Percentiles rank a stretch among this genome's conserved stretches.
Conservation (phyloP, 176 grass and related monocot genomes). For the Cenchrus fungigraminus region DNA sequence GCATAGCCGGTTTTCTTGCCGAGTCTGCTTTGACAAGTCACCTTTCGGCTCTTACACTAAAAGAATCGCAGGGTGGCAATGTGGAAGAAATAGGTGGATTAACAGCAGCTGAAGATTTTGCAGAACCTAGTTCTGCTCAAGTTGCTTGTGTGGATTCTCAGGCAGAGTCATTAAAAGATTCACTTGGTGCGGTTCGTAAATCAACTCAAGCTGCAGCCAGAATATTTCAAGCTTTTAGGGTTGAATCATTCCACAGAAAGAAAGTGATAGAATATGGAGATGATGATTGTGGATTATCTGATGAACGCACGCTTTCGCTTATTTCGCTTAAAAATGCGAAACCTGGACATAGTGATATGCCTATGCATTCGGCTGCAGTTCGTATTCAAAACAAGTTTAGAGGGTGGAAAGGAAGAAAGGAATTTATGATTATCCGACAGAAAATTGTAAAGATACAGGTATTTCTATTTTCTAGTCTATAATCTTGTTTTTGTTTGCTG, state of each 20-base stretch:
- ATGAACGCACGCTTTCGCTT: conserved; percentile 81
- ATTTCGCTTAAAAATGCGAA: conserved; percentile 74
- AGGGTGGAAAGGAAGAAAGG: conserved; percentile 98
- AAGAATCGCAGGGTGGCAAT: conserved; percentile 66
- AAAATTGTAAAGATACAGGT: conserved; percentile 99
- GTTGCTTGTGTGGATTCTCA: conserved; percentile 57
- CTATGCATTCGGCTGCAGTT: conserved; percentile 75
- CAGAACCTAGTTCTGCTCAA: conserved; percentile 47
- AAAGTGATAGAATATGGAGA: conserved; percentile 82
- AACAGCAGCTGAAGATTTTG: conserved; percentile 39
- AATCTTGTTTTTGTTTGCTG: not conserved
- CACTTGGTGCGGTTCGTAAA: conserved; percentile 90
- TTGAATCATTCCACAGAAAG: conserved; percentile 97
- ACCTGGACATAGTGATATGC: conserved; percentile 65
- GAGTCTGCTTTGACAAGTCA: conserved; percentile 96
- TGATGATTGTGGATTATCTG: conserved; percentile 78
- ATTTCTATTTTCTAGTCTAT: conserved; percentile 23
- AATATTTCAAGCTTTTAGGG: conserved; percentile 98
- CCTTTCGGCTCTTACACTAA: conserved; percentile 78
- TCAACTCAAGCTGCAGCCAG: conserved; percentile 94
- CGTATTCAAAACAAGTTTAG: conserved; percentile 98
- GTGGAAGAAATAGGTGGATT: conserved; percentile 50
- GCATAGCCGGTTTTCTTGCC: conserved; percentile 94
- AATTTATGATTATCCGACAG: conserved; percentile 92
- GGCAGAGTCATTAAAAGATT: conserved; percentile 75